Evolutionary conservation across 768 basidiomycete species (phyloP).

Genomic region (Russula dissimulans): DNA sequence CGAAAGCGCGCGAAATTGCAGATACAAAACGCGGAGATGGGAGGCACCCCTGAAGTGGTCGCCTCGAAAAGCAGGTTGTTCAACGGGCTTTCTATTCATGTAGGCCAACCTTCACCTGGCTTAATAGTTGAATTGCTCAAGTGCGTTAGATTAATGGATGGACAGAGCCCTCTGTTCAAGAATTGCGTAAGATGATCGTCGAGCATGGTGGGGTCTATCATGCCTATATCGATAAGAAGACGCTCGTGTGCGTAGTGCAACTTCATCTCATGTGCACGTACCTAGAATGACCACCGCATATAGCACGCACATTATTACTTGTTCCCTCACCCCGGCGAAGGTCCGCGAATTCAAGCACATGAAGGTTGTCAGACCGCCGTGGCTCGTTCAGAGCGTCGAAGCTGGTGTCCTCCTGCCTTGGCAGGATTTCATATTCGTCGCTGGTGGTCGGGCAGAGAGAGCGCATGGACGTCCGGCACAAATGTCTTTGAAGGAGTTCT

Average conservation of each 20-base stretch:
- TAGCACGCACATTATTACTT: constrained; percentile 89
- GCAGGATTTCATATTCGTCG: constrained; percentile 59
- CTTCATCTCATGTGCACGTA: neutral
- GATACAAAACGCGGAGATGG: constrained; percentile 54
- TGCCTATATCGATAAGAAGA: constrained; percentile 74
- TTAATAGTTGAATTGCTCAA: neutral
- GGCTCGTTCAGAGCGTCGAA: constrained; percentile 77
- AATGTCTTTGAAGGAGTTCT: constrained; percentile 25
- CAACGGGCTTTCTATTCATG: constrained; percentile 70
- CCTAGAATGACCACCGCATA: neutral
- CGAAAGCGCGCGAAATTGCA: constrained; percentile 87
- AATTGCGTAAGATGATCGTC: constrained; percentile 69
- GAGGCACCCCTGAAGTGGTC: constrained; percentile 20
- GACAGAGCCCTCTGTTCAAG: constrained; percentile 81
- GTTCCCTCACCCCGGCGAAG: constrained; percentile 84
- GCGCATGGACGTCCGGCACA: constrained; percentile 42
- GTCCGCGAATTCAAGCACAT: constrained; percentile 79
- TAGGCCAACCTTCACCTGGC: constrained; percentile 32
- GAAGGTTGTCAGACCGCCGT: constrained; percentile 84
- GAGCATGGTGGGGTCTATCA: constrained; percentile 77
- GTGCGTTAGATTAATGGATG: constrained; percentile 73
- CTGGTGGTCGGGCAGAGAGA: constrained; percentile 37
- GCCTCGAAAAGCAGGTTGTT: constrained; percentile 47
- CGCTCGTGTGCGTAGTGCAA: constrained; percentile 49
- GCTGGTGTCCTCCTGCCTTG: constrained; percentile 66